Evolutionary conservation across 495 filamentous ascomycete species (phyloP), one percentile per base, ranked within the genome.

Genomic region (Penicillium paxilli): DNA sequence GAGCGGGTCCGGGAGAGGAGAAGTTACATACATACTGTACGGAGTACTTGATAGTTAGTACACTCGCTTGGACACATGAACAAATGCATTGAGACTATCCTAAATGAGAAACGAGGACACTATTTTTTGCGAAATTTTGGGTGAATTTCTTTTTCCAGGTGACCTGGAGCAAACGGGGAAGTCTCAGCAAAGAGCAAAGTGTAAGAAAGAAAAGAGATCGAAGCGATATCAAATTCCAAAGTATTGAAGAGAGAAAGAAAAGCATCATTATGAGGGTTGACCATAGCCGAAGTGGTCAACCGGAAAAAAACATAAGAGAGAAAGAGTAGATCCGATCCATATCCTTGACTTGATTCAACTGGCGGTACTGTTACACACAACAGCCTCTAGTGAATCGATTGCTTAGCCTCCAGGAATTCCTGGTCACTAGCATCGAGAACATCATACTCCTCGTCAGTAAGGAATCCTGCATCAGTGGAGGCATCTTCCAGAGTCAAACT

Each of bases 401-500:
- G 67, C 47, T 69, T 66, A 17, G 70, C 74, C 30, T 74, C 79
- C 51, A 87, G 66, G 53, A 81, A 87, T 68, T 98, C 94, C 64
- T 96, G 92, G 56, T 98, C 95, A 54, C 90, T 95, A 20, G 92
- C 95, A 74, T 96, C 90, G 23, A 98, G 86, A 55, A 98, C 87
- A 58, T 98, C 94, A 62, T 96, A 98, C 74, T 98, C 94, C 62
- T 98, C 94, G 59, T 98, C 94, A 11, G 95, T 97, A 72, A 95
- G 70, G 79, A 95, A 96, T 7, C 85, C 88, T 47, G 75, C 71
- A n/a, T 78, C 75, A 9, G 77, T 76, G 16, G 72, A 78, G 11
- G 82, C 80, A 38, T 89, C 89, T 19, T 78, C 78, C 20, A 84
- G 60, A 65, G 86, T 87, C 41, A 82, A 60, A 60, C 77, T 83